phyloP scores from a whole-genome alignment of 441 rosid genomes.

The Pelargonium fulgidum region DNA sequence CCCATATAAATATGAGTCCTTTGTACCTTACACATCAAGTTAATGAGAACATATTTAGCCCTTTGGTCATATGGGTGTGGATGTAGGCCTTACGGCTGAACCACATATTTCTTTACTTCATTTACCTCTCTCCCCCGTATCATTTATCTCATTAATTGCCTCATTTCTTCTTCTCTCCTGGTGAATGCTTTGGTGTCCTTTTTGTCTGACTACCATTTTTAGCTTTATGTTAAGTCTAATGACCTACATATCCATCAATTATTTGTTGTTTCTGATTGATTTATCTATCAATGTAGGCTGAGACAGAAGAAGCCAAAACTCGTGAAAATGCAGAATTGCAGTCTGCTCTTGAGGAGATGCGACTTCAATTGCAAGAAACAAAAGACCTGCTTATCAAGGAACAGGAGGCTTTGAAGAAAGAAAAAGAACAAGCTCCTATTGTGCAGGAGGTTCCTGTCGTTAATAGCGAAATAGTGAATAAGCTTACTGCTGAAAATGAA shows the following conservation, averaged over 20 bases:
- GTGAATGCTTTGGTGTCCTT: no score
- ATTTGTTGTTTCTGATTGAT: slow-evolving; percentile 17
- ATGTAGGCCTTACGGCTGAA: no score
- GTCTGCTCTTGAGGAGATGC: slow-evolving; percentile 60
- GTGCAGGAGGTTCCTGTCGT: slow-evolving; percentile 45
- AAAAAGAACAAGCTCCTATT: slow-evolving; percentile 22
- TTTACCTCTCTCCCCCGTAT: no score
- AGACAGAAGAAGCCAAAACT: slow-evolving; percentile 67
- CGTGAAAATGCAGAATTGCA: slow-evolving; percentile 65
- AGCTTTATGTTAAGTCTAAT: no score
- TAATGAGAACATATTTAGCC: no score
- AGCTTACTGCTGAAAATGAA: slow-evolving; percentile 78
- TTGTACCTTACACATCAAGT: no score
- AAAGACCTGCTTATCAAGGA: slow-evolving; percentile 70
- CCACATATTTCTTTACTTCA: no score
- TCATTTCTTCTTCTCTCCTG: no score
- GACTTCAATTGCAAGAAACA: slow-evolving; percentile 66
- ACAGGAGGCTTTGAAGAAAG: slow-evolving; percentile 53
- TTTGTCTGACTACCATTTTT: no score
- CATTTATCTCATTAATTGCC: no score
- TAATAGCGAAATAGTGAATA: slow-evolving; percentile 47
- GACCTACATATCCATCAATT: neutral
- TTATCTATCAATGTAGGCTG: slow-evolving; percentile 47
- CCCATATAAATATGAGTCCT: no score
- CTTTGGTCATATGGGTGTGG: no score